Base-by-base conservation (phyloP, 495 filamentous ascomycete species). In the Tetracladium setigerum region DNA sequence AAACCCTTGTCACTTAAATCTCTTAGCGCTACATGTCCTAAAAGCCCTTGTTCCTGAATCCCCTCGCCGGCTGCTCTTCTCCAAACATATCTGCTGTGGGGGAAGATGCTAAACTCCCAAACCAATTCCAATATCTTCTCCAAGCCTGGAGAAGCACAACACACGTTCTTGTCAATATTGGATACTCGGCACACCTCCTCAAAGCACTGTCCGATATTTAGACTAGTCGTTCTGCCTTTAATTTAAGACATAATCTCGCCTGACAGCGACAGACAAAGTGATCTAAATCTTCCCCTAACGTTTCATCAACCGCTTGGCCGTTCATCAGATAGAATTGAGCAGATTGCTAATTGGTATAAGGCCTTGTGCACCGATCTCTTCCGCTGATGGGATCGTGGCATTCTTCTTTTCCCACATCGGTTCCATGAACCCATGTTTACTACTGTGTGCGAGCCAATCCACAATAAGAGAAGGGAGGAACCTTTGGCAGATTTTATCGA, bases 331-430 rank as follows among this genome's bases (percentile, higher is more conserved):
- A 5, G 39, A 41, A 38, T 60, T 60, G 30, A 60, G 44, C 46
- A 60, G 42, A 40, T 56, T 60, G n/a, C 34, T 38, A 18, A 60
- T 60, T 40, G 54, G 36, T 50, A 60, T 56, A 1, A 60, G 44
- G 24, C 42, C 44, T 42, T 49, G 52, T 8, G 57, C 50, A 27
- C 57, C 50, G 24, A 43, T 48, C 30, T 55, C 56, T 27, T 58
- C 56, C 5, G 45, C 52, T 2, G 50, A 54, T 35, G 30, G 47
- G 16, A 47, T 12, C 35, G 31, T 15, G 18, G 46, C 37, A 7
- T 43, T 42, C 12, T 19, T 38, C 17, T 1, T 16, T 14, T 30
- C 35, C 34, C 40, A n/a, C 34, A 17, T 24, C 16, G 41, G 30
- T 10, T 48, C 49, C 2, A 44, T 15, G 30, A 55, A 50, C 4